Evolutionary conservation across 495 filamentous ascomycete genomes (phyloP), one percentile per base, ranked within the genome.

Genomic region (Alectoria sarmentosa): DNA sequence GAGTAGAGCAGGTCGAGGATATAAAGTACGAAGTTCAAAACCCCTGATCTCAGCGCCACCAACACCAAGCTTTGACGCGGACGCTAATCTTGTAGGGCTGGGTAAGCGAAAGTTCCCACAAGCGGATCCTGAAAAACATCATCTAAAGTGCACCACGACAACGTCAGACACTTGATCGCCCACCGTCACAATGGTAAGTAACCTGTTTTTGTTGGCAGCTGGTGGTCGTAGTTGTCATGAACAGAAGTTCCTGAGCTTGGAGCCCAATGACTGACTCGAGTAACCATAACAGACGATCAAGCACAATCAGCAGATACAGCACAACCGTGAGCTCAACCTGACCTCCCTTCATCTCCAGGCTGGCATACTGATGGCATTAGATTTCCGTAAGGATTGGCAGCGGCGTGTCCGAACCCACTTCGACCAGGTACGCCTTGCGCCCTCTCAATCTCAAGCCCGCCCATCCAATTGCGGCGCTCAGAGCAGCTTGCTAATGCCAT

Each of bases 341-440:
- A 65, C 61, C 13, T 60, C 60, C 37, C 19, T 66, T 70, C 52
- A 68, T 61, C 36, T 64, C 32, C 61, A 65, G 63, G 66, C 4
- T 17, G 17, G 62, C 57, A 61, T 66, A 61, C 70, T 67, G 65
- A 69, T 52, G 46, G 64, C 57, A 65, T 46, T 73, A 93, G 90
- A 98, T 80, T 98, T 98, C 91, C 94, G 91, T 84, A 98, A 98
- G 91, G 91, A 98, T 83, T 98, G 94, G 94, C 92, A 96, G 80
- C 89, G 90, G 79, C 92, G 94, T 82, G 94, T 98, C 72, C 90
- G 92, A 80, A 85, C 86, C 77, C 95, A 98, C 84, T 98, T 98
- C 84, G 90, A 98, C 84, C 94, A 98, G 93, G 93, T 98, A 92
- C 78, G 76, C 78, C 73, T 67, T 69, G 72, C 73, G 75, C 76